Evolutionary conservation across 495 filamentous ascomycete species (phyloP), one percentile per base, ranked within the genome.

Genomic region (Pseudotulostoma volvatum): DNA sequence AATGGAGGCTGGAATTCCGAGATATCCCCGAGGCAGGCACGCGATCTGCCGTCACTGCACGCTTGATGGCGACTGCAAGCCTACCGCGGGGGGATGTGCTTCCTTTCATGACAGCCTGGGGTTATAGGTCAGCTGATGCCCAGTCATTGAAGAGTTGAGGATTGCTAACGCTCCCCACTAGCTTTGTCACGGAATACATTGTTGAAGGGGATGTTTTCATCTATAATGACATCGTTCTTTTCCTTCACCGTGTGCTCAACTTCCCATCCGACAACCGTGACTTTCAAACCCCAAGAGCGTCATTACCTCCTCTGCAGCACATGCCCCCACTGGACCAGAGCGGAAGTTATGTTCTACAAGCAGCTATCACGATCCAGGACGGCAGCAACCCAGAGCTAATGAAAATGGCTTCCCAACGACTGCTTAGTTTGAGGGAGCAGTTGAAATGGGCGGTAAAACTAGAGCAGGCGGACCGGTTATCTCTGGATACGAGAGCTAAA

Each of bases 371-470:
- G 2, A 62, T 71, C 11, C 60, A 64, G 33, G 68, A 72, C 43
- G 65, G 66, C 4, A 58, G 54, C 28, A 69, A 70, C 25, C 65
- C 67, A 39, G 68, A 68, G 41, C 57, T 63, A 14, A 69, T 78
- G 52, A 70, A 67, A 33, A 55, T 57, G 4, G 79, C 66, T 3
- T 66, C 66, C 15, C 62, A 69, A 42, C 73, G 79, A 47, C 50
- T 84, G 34, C 63, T 71, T 47, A 60, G 54, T 7, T 60, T 83
- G 42, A 76, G 74, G 44, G 68, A 75, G 45, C 55, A 64, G 41
- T 55, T 84, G 51, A 77, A 70, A 50, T 75, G 77, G 4, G 69
- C 70, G 4, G 71, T 82, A 33, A 73, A 75, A 19, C 55, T 84
- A 39, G 66, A 74, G 37, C 61, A 70, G 36, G 74, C 67, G 3